phyloP scores from a whole-genome alignment of 352 stramenopile genomes.

The Globisporangium nagaii region DNA sequence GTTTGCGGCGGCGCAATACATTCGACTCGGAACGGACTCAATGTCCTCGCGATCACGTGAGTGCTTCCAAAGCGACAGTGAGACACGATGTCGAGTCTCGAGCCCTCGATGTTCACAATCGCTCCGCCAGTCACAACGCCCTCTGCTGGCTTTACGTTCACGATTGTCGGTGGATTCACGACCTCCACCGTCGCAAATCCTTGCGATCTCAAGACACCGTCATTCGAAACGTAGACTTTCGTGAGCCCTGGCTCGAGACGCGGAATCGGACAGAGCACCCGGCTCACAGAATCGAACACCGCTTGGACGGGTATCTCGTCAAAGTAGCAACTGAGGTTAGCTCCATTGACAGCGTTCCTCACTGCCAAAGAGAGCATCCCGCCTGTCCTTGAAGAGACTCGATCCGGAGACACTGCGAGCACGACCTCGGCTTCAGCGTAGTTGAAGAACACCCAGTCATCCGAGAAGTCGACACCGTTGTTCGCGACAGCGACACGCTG shows the following conservation, averaged over 20 bases:
- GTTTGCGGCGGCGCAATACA: conserved; percentile 29
- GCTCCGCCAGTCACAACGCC: conserved; percentile 31
- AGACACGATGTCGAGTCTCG: conserved; percentile 41
- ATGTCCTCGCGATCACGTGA: conserved; percentile 17
- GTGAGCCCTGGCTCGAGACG: conserved; percentile 18
- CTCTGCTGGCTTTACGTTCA: conserved; percentile 22
- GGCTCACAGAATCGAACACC: conserved; percentile 25
- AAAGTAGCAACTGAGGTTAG: conserved; percentile 58
- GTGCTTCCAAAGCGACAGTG: conserved; percentile 69
- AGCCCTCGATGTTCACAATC: conserved; percentile 37
- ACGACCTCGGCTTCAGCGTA: conserved; percentile 45
- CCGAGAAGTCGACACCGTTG: conserved; percentile 62
- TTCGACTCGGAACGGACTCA: conserved; percentile 23
- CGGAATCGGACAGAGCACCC: conserved; percentile 35
- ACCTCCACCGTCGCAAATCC: conserved; percentile 35
- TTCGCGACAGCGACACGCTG: conserved; percentile 46
- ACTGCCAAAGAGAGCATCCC: conserved; percentile 30
- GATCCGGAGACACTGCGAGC: conserved; percentile 20
- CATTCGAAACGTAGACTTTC: conserved; percentile 42
- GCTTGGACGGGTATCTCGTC: conserved; percentile 17
- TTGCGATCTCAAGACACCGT: conserved; percentile 35
- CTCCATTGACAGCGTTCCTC: conserved; percentile 25
- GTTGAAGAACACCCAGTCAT: conserved; percentile 25
- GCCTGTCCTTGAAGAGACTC: conserved; percentile 25
- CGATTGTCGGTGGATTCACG: conserved; percentile 40